Base-by-base conservation (phyloP, 1,139 yeast genomes). In the Candida dubliniensis region DNA sequence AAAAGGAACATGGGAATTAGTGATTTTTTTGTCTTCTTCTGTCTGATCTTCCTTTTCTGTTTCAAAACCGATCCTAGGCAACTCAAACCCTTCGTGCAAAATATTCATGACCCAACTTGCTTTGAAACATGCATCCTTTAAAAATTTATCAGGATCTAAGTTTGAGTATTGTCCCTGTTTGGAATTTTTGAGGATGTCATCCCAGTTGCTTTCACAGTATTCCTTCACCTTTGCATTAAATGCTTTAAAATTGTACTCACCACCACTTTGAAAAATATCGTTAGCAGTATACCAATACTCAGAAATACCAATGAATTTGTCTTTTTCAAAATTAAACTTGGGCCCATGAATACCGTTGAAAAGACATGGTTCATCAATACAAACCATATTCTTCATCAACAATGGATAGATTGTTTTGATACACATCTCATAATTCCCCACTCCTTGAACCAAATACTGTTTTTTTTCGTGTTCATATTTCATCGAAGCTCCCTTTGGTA, bases 241-340 rank as follows among this genome's bases (percentile, higher is more conserved):
- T 32, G 70, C 66, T 44, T 76, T 71, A 56, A 77, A 85, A 53
- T 82, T 83, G 57, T 86, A 86, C 46, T 81, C 86, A 7, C 93
- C 93, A 8, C 90, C 90, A 64, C 87, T 75, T 44, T 83, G 80
- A 57, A 86, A 86, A 5, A 87, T 80, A 56, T 87, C 95, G 57
- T 86, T 84, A 4, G 93, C 90, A 1, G 93, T 85, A 57, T 87
- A 87, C 93, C 93, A 86, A 63, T 84, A 87, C 56, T 87, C 95
- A 1, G 91, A 84, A 15, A 85, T 79, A 0, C 95, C 95, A 32
- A 87, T 80, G 62, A 87, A 86, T 53, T 77, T 82, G 55, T 86
- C 93, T 42, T 71, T 71, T n/a, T 76, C 73, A 54, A 84, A 87
- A 59, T 86, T 83, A 47, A 87, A 76, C 37, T 69, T 71, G 10